These are phyloP conservation scores for Ogataea paradorogensis DNA, from an alignment of 805 yeast genomes.

Conservation along the genomic window DNA sequence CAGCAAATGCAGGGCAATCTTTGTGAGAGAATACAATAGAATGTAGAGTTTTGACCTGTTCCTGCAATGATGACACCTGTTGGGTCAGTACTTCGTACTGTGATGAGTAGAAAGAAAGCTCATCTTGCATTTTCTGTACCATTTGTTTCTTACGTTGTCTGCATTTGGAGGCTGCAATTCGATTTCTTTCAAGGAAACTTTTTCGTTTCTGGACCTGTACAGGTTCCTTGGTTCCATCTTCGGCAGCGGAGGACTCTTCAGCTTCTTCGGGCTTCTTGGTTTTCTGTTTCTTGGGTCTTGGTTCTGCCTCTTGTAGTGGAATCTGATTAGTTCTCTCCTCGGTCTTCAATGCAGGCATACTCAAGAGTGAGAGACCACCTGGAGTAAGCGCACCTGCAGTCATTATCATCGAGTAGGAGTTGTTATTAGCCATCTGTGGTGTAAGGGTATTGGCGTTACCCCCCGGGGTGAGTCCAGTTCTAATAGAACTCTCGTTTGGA, in stretches of 20 bases:
- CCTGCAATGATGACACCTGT: slow-evolving; percentile 57
- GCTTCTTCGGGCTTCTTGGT: slow-evolving; percentile 1
- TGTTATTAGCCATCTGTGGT: slow-evolving; percentile 16
- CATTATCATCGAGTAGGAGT: slow-evolving; percentile 25
- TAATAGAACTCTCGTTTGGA: slow-evolving; percentile 69
- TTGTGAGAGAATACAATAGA: slow-evolving; percentile 48
- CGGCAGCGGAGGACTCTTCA: slow-evolving; percentile 1
- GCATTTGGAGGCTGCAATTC: slow-evolving; percentile 97
- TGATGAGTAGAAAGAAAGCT: slow-evolving; percentile 62
- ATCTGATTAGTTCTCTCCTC: not conserved
- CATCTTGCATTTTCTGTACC: slow-evolving; percentile 77
- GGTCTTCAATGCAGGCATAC: slow-evolving; percentile 7
- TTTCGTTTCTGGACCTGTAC: slow-evolving; percentile 73
- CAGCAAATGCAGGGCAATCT: slow-evolving; percentile 42
- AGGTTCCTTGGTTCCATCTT: slow-evolving; percentile 21
- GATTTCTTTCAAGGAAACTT: slow-evolving; percentile 82
- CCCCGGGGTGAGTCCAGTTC: slow-evolving; percentile 74
- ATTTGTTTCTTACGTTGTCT: slow-evolving; percentile 91
- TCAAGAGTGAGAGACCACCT: slow-evolving; percentile 21
- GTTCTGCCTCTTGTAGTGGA: not conserved
- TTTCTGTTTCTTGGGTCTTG: slow-evolving; percentile 5
- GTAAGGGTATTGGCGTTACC: slow-evolving; percentile 35
- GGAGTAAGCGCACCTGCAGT: slow-evolving; percentile 28
- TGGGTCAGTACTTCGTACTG: slow-evolving; percentile 66
- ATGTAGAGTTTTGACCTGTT: slow-evolving; percentile 51